Conservation (phyloP, 2,329 filamentous ascomycete genomes). For the Botryosphaeria dothidea region DNA sequence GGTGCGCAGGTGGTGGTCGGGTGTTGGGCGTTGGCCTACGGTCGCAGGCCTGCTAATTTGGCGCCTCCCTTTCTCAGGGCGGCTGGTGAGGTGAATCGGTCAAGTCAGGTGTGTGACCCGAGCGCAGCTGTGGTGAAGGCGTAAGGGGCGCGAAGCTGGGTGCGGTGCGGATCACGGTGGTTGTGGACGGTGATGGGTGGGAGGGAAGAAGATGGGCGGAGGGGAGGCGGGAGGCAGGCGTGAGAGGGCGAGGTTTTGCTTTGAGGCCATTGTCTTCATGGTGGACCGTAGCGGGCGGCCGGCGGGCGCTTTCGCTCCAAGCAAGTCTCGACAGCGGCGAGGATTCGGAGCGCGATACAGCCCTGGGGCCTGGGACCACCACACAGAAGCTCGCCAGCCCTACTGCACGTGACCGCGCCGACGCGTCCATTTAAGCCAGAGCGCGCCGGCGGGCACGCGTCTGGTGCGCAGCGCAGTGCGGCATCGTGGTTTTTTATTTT, state of each 20-base stretch:
- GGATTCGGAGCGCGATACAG: not conserved
- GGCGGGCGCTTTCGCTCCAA: slow-evolving; percentile 7
- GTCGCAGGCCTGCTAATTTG: slow-evolving; percentile 20
- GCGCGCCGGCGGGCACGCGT: not conserved
- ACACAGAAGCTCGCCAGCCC: not conserved
- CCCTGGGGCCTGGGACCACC: not conserved
- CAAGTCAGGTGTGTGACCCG: slow-evolving; percentile 19
- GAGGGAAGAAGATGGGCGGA: slow-evolving; percentile 12
- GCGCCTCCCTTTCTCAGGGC: slow-evolving; percentile 18
- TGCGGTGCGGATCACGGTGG: slow-evolving; percentile 14
- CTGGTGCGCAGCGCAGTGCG: not conserved
- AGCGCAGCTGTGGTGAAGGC: slow-evolving; percentile 16
- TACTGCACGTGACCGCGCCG: slow-evolving; percentile 1
- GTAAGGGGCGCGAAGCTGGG: slow-evolving; percentile 15
- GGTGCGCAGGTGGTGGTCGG: not conserved
- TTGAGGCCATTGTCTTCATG: slow-evolving; percentile 17
- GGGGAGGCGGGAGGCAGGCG: slow-evolving; percentile 12
- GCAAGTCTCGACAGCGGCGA: not conserved
- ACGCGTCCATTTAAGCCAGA: not conserved
- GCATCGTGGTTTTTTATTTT: not conserved
- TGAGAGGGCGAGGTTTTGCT: slow-evolving; percentile 15
- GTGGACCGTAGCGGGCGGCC: not conserved
- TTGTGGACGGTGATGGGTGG: slow-evolving; percentile 15
- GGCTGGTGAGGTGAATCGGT: slow-evolving; percentile 20
- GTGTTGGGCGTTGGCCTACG: slow-evolving; percentile 10